Base-by-base conservation (phyloP, 352 stramenopile genomes). In the Lagenidium giganteum region DNA sequence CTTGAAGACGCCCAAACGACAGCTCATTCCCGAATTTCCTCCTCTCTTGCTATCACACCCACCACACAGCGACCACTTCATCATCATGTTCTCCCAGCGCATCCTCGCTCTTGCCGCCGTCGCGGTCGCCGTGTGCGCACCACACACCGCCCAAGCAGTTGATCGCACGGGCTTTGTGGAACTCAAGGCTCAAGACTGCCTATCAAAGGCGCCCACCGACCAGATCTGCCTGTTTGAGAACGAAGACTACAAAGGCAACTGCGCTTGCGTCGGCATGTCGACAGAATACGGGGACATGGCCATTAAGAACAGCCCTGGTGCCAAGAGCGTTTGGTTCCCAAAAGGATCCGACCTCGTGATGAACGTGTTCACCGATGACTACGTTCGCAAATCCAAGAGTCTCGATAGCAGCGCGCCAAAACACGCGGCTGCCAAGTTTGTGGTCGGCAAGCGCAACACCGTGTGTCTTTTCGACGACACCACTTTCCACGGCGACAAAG, bases 401-500 rank as follows among this genome's bases (percentile, higher is more conserved):
- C 43, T 55, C 26, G 47, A 55, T 39, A 17, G 17, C 3, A 51
- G 39, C n/a, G 32, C 39, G 6, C 13, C 24, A n/a, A 44, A n/a
- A n/a, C n/a, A n/a, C 13, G 47, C 39, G 25, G 44, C 50, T 23
- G 47, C 47, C 25, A 29, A 41, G 30, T 55, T 55, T 18, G 22
- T 41, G 1, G 31, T 55, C 24, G 47, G 47, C n/a, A 36, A 16
- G 29, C 47, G 47, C 30, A 41, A 55, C 27, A 51, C 47, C 25
- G 40, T 55, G 25, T 55, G 47, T 12, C 25, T 55, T 16, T 55
- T 51, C 47, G 44, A 39, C 14, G 17, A 55, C 11, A 25, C 39
- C 23, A 55, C 36, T 26, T 55, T 55, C 40, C 47, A 55, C 47
- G 47, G 47, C n/a, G 47, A 55, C 39, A 55, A 51, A 41, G 39